Base-by-base conservation (phyloP, 1,284 basidiomycete species). In the Papiliotrema flavescens region DNA sequence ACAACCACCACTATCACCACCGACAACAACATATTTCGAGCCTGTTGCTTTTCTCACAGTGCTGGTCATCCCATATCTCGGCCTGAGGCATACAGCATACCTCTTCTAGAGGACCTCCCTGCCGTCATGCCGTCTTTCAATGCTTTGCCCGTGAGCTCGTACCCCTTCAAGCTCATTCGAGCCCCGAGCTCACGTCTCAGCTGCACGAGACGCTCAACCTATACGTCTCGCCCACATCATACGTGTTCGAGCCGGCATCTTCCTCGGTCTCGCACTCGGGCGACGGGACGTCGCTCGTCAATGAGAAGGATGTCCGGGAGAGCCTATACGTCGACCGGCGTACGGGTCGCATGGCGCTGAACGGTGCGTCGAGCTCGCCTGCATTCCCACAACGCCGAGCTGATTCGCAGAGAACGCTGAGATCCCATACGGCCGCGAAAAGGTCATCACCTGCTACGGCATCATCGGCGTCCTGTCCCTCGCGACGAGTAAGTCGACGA, bases 391-490 rank as follows among this genome's bases (percentile, higher is more conserved):
- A 32, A 15, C 20, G 37, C 22, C n/a, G 14, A 14, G 32, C 42
- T 52, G 19, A 39, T 52, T 2, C 3, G 22, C 44, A 61, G 73
- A 69, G 9, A 63, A 69, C 6, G 55, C 65, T 0, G 64, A 66
- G 19, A 70, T 76, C 11, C 79, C 78, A 0, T 60, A 75, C 4
- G 73, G 73, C 1, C 65, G 70, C 13, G 79, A 80, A 41, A 77
- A 76, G 62, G 76, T 79, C 36, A 74, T 78, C 35, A 75, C 76
- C n/a, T 77, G 79, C 51, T 91, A 90, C 76, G 93, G 91, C 51
- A 88, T 96, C 61, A 79, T 91, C 49, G 93, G 92, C 51, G 80
- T 91, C 69, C 85, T 96, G 63, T 87, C 87, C 19, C 79, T 97
- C 54, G 83, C 89, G n/a, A 80, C 89, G 58, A 89, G 91, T 94